Conservation (phyloP, 2,329 filamentous ascomycete genomes). For the Neoarthrinium moseri region DNA sequence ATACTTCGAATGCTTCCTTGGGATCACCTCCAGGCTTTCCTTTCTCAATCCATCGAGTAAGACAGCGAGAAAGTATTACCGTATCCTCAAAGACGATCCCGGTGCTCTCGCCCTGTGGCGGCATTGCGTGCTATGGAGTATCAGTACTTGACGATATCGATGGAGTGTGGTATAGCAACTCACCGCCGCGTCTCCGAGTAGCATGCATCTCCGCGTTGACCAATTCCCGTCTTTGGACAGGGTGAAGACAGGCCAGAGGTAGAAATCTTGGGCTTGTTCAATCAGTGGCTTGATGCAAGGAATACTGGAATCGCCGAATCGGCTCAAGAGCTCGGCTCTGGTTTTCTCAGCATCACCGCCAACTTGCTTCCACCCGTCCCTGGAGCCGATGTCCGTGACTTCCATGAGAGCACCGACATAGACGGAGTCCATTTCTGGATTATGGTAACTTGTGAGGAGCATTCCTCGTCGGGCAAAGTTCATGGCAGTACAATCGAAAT, state of each 20-base stretch:
- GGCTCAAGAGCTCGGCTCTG: slow-evolving; percentile 4
- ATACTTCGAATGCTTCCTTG: slow-evolving; percentile 5
- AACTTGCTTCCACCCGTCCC: slow-evolving; percentile 12
- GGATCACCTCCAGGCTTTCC: slow-evolving; percentile 5
- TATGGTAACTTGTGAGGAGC: slow-evolving; percentile 11
- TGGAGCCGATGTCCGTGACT: slow-evolving; percentile 7
- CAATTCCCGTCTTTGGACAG: slow-evolving; percentile 9
- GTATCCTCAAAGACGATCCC: slow-evolving; percentile 11
- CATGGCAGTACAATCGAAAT: slow-evolving; percentile 10
- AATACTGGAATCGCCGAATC: slow-evolving; percentile 9
- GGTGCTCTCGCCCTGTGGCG: slow-evolving; percentile 11
- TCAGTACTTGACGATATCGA: background rate
- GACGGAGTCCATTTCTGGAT: slow-evolving; percentile 8
- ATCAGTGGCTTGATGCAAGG: slow-evolving; percentile 6
- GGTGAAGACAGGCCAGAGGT: slow-evolving; percentile 10
- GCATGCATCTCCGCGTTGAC: slow-evolving; percentile 9
- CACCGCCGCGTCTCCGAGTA: slow-evolving; percentile 8
- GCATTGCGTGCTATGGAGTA: slow-evolving; percentile 8
- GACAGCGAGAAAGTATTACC: slow-evolving; percentile 9
- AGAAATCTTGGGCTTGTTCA: slow-evolving; percentile 4
- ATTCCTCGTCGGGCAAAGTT: slow-evolving; percentile 9
- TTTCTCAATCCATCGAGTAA: slow-evolving; percentile 9
- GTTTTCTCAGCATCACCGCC: slow-evolving; percentile 10
- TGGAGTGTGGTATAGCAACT: background rate
- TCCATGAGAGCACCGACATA: slow-evolving; percentile 11